Base-by-base conservation (phyloP, 495 filamentous ascomycete genomes). In the Hypoxylon perforatum region DNA sequence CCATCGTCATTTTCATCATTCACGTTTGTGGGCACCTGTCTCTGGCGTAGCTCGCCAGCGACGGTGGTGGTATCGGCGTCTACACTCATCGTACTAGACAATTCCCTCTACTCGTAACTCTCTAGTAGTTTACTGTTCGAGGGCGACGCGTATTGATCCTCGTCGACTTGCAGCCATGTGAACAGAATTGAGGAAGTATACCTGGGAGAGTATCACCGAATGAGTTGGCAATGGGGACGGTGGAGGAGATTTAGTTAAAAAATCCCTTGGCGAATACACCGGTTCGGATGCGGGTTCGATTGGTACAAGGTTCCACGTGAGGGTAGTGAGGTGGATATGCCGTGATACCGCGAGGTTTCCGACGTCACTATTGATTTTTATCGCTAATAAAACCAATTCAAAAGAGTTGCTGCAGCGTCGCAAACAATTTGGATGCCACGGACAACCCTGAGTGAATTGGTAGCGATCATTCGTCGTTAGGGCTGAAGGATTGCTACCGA, bases 161-260 rank as follows among this genome's bases (percentile, higher is more conserved):
- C 65, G 65, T 62, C 69, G 59, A 61, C 65, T 72, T 4, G 65
- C 64, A 56, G 64, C 64, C 62, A 69, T 62, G 58, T 50, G 61
- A 14, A 50, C 42, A 35, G 15, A 65, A 14, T 36, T 19, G 33
- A 35, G 33, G 30, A 33, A n/a, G n/a, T n/a, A 41, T 38, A 44
- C 22, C 30, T 17, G 17, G 22, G 12, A 39, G 30, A n/a, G 25
- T 53, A 35, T 15, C 30, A 51, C 15, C 6, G 17, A 18, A 47
- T 30, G 18, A 25, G 21, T 42, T 65, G 55, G 49, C 22, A 59
- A 35, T 9, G 25, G 18, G n/a, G 28, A 52, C 33, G n/a, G 39
- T 44, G 12, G 33, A 19, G 12, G 33, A 35, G 50, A 9, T 9
- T 12, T 19, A 25, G 52, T 48, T 47, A 30, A 7, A 36, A 28